phyloP scores from a whole-genome alignment of 257 asterid species.

The Solanum rostratum region DNA sequence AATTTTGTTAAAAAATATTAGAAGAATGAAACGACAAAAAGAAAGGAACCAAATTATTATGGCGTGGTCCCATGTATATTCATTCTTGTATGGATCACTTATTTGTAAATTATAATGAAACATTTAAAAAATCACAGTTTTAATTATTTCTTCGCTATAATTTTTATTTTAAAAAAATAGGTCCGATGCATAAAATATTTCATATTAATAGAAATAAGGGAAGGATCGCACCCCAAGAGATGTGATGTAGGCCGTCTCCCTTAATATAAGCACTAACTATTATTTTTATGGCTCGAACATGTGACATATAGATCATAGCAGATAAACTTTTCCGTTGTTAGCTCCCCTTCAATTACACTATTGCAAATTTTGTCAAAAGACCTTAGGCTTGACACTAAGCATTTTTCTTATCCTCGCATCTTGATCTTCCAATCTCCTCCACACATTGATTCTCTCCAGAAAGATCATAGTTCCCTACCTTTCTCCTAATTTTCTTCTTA shows the following conservation, averaged over 20 bases:
- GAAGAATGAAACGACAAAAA: no score
- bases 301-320: no score
- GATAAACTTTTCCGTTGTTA: no score
- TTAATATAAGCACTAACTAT: no score
- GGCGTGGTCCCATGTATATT: no score
- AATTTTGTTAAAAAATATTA: no score
- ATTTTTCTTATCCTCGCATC: neutral
- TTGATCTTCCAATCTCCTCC: neutral
- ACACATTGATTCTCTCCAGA: neutral
- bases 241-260: neutral
- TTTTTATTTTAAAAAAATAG: no score
- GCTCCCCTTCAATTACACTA: no score
- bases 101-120: neutral
- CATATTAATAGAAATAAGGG: neutral
- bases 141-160: neutral
- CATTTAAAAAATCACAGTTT: neutral
- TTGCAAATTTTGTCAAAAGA: neutral
- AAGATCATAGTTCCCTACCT: neutral
- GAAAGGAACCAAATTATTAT: no score
- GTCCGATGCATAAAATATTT: neutral
- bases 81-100: neutral
- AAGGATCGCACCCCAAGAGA: neutral
- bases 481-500: neutral
- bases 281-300: no score
- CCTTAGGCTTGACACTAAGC: neutral